Percentiles rank a stretch among this genome's conserved stretches.
These are phyloP conservation scores for Trichosanthes truncata DNA, from an alignment of 306 rosid genomes.

Conservation along the genomic window DNA sequence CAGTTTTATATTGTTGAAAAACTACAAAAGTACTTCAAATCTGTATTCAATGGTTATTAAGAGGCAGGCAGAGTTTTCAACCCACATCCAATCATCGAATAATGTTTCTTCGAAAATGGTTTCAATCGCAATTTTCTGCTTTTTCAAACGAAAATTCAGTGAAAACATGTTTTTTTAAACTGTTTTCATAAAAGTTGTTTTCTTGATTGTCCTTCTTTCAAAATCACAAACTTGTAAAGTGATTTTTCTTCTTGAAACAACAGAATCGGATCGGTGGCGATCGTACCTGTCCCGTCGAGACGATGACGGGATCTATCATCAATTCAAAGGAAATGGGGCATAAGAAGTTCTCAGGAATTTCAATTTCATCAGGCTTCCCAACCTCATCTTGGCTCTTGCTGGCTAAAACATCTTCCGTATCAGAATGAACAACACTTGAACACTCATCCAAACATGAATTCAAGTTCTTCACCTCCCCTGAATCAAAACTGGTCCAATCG, in stretches of 20 bases:
- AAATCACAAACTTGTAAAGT: neutral
- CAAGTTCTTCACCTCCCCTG: slow-evolving; percentile 21
- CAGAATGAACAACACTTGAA: slow-evolving; percentile 14
- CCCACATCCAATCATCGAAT: too few relatives aligned
- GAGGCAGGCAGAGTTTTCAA: too few relatives aligned
- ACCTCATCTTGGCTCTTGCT: slow-evolving; percentile 23
- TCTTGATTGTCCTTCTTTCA: neutral
- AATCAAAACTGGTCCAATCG: slow-evolving; percentile 21
- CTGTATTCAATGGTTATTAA: too few relatives aligned
- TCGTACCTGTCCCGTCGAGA: slow-evolving; percentile 87
- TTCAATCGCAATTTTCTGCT: neutral
- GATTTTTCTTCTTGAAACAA: neutral
- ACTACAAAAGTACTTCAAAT: too few relatives aligned
- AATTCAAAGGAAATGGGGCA: slow-evolving; percentile 93
- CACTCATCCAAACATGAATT: slow-evolving; percentile 25
- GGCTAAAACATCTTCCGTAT: slow-evolving; percentile 26
- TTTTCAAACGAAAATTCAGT: neutral
- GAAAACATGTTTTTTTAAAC: neutral
- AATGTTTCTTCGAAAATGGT: too few relatives aligned
- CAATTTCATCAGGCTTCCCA: slow-evolving; percentile 43
- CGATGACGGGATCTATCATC: slow-evolving; percentile 90
- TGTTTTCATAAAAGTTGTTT: neutral
- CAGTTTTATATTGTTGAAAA: too few relatives aligned
- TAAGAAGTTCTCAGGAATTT: slow-evolving; percentile 73
- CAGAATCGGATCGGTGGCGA: neutral